Conservation (phyloP, 805 yeast genomes). For the Candida sanyiensis region DNA sequence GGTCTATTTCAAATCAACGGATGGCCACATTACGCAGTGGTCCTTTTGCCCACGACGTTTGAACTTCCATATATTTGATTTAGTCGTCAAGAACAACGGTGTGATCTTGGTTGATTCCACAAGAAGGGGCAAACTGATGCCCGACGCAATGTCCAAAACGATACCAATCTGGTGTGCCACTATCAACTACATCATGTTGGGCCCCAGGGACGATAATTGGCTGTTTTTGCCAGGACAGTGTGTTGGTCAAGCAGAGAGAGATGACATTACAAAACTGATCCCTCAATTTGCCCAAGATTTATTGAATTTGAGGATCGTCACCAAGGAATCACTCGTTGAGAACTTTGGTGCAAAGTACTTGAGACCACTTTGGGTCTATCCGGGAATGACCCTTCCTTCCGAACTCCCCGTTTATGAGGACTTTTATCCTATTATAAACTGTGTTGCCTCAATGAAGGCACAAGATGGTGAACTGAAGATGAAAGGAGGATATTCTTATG, state of each 20-base stretch:
- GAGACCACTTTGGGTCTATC: conserved; percentile 67
- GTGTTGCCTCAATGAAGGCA: conserved; percentile 58
- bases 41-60: conserved; percentile 65
- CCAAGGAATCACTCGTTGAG: conserved; percentile 27
- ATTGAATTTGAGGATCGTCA: conserved; percentile 34
- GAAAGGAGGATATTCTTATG: conserved; percentile 48
- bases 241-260: conserved; percentile 52
- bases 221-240: conserved; percentile 45
- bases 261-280: conserved; percentile 42
- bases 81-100: conserved; percentile 40
- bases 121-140: conserved; percentile 75
- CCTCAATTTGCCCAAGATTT: conserved; percentile 45
- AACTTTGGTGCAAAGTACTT: conserved; percentile 43
- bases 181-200: conserved; percentile 49
- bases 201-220: conserved; percentile 29
- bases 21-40: conserved; percentile 85
- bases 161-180: conserved; percentile 91
- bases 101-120: conserved; percentile 75
- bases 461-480: conserved; percentile 51
- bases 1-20: conserved; percentile 83
- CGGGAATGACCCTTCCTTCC: conserved; percentile 38
- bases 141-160: conserved; percentile 83
- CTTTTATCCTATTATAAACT: conserved; percentile 41
- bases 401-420: conserved; percentile 26
- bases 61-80: conserved; percentile 62